Evolutionary conservation across 352 stramenopile genomes (phyloP).

Genomic region (Pythium biforme): DNA sequence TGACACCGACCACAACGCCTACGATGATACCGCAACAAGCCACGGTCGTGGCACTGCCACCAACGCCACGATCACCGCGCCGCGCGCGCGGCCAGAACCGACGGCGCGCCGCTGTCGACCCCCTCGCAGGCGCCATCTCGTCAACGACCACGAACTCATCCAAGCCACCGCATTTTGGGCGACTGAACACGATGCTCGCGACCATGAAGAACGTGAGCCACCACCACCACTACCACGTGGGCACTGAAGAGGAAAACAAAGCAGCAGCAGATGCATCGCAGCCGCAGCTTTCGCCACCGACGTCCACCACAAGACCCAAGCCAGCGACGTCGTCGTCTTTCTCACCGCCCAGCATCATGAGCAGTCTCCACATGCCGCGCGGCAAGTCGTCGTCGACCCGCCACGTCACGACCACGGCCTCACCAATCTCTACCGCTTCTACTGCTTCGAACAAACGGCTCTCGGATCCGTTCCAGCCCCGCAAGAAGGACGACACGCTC

Average conservation of each 20-base stretch:
- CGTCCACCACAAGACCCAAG: background rate
- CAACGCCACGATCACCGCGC: conserved; percentile 7
- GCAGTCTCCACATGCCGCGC: conserved; percentile 22
- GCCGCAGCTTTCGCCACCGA: background rate
- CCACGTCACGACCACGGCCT: conserved; percentile 1
- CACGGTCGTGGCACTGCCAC: background rate
- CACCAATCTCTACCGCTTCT: background rate
- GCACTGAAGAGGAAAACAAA: background rate
- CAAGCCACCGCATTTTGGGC: conserved; percentile 17
- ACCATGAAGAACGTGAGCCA: conserved; percentile 21
- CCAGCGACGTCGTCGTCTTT: conserved; percentile 2
- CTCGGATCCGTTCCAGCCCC: conserved; percentile 26
- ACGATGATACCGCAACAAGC: background rate
- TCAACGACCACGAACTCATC: background rate
- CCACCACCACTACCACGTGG: background rate
- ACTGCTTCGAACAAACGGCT: conserved; percentile 11
- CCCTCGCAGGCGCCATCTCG: background rate
- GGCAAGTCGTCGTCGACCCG: conserved; percentile 23
- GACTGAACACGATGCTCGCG: conserved; percentile 24
- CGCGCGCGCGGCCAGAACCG: conserved; percentile 5
- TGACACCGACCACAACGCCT: background rate
- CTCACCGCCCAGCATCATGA: conserved; percentile 23
- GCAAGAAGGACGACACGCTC: conserved; percentile 22
- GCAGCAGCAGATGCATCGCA: too few species aligned
- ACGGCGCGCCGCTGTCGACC: conserved; percentile 13